These are phyloP conservation scores for Graphilbum ipis-grandicollis DNA, from an alignment of 2,329 filamentous ascomycete species.

Conservation along the genomic window DNA sequence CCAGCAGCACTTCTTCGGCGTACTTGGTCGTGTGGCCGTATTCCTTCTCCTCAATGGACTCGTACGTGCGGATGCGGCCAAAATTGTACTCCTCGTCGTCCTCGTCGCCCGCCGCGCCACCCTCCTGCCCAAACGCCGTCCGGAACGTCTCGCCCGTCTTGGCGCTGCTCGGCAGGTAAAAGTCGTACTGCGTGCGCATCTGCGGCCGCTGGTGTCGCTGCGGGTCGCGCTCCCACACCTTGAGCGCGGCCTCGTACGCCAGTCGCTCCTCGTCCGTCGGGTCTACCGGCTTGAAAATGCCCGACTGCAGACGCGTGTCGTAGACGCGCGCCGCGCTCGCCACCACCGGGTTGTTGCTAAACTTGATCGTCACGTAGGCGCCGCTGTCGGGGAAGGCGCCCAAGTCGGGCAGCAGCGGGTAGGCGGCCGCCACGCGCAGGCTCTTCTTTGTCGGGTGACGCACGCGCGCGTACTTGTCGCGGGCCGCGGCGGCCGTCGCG, in stretches of 20 bases:
- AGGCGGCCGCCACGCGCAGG: slow-evolving; percentile 40
- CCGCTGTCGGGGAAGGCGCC: slow-evolving; percentile 54
- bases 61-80: slow-evolving; percentile 44
- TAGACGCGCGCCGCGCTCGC: slow-evolving; percentile 28
- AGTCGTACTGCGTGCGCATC: slow-evolving; percentile 47
- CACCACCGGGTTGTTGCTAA: slow-evolving; percentile 47
- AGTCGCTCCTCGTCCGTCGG: slow-evolving; percentile 35
- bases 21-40: slow-evolving; percentile 42
- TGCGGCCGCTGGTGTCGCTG: slow-evolving; percentile 35
- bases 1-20: slow-evolving; percentile 43
- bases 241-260: slow-evolving; percentile 29
- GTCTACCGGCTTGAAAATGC: slow-evolving; percentile 43
- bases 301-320: slow-evolving; percentile 42
- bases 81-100: slow-evolving; percentile 36
- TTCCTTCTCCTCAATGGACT: slow-evolving; percentile 41
- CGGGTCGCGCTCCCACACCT: slow-evolving; percentile 39
- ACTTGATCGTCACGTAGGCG: slow-evolving; percentile 53
- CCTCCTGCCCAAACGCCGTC: slow-evolving; percentile 39
- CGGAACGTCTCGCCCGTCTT: slow-evolving; percentile 36
- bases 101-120: slow-evolving; percentile 31
- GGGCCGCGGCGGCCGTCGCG: slow-evolving; percentile 32
- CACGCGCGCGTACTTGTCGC: slow-evolving; percentile 36
- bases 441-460: slow-evolving; percentile 42
- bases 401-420: slow-evolving; percentile 46
- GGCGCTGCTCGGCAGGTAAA: slow-evolving; percentile 38